Conservation (phyloP, 2,329 filamentous ascomycete species). For the Colletotrichum sojae region DNA sequence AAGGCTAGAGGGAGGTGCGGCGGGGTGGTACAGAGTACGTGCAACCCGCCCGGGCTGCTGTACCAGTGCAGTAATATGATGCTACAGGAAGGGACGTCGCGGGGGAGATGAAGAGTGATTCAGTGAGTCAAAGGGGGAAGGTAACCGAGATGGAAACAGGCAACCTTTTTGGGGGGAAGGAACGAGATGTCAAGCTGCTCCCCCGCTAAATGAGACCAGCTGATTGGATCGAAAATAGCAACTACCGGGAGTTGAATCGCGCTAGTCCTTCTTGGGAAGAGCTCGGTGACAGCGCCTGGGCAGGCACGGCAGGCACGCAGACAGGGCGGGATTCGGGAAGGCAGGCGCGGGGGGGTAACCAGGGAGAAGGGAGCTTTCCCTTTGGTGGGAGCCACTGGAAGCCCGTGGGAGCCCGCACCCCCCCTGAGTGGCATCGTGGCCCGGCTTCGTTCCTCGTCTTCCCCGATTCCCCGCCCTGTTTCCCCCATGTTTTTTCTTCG, state of each 20-base stretch:
- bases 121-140: conserved; percentile 30
- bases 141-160: conserved; percentile 17
- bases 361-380: background rate
- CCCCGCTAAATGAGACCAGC: background rate
- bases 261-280: conserved; percentile 21
- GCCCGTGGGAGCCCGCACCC: too few relatives aligned
- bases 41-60: too few relatives aligned
- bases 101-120: conserved; percentile 13
- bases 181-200: background rate
- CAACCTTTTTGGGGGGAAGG: conserved; percentile 9
- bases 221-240: conserved; percentile 32
- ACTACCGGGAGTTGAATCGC: conserved; percentile 28
- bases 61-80: too few relatives aligned
- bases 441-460: conserved; percentile 32
- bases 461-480: conserved; percentile 26
- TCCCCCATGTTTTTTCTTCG: conserved; percentile 30
- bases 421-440: conserved; percentile 25
- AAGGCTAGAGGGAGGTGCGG: background rate
- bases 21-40: background rate
- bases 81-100: background rate
- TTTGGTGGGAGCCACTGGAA: background rate
- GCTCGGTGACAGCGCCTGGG: too few relatives aligned
- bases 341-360: background rate
- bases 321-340: too few relatives aligned
- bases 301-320: too few relatives aligned